Conservation (phyloP, 345 rosid species). For the Sapria himalayana region DNA sequence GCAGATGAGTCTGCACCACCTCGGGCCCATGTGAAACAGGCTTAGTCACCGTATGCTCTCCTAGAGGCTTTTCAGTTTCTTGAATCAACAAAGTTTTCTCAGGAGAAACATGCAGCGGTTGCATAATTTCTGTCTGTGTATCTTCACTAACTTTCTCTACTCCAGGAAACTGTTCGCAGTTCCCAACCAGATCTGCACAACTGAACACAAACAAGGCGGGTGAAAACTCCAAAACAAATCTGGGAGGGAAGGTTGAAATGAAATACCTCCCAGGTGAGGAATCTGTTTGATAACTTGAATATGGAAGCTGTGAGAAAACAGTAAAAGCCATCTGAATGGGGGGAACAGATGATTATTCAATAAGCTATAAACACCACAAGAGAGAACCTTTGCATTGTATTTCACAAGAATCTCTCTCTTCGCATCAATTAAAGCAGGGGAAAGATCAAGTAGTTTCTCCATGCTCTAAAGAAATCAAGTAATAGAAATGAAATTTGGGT, state of each 20-base stretch:
- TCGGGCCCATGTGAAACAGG: constrained; percentile 13
- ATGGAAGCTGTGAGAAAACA: too few relatives aligned
- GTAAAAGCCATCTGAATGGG: too few relatives aligned
- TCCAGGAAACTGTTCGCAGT: constrained; percentile 7
- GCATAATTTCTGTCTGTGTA: constrained; percentile 28
- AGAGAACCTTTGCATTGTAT: constrained; percentile 21
- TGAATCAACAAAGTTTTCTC: constrained; percentile 14
- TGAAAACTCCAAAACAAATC: too few relatives aligned
- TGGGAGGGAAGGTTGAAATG: too few relatives aligned
- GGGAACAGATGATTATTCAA: too few relatives aligned
- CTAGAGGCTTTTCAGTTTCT: too few relatives aligned
- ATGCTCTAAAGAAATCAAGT: constrained; percentile 20
- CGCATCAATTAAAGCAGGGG: constrained; percentile 8
- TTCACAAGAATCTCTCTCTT: constrained; percentile 6
- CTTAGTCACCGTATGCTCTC: constrained; percentile 12
- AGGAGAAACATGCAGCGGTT: constrained; percentile 19
- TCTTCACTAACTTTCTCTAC: constrained; percentile 11
- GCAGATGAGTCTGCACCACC: too few relatives aligned
- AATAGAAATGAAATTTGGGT: background rate
- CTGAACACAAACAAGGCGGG: too few relatives aligned
- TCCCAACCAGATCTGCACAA: too few relatives aligned
- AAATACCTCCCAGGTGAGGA: too few relatives aligned
- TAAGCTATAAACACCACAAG: too few relatives aligned
- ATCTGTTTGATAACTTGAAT: too few relatives aligned
- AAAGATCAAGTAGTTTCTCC: constrained; percentile 19